A percentile compares a stretch with the other conserved stretches of the same genome.
These are phyloP conservation scores for Blastomyces emzantsi DNA, from an alignment of 2,329 filamentous ascomycete genomes.

Conservation along the genomic window DNA sequence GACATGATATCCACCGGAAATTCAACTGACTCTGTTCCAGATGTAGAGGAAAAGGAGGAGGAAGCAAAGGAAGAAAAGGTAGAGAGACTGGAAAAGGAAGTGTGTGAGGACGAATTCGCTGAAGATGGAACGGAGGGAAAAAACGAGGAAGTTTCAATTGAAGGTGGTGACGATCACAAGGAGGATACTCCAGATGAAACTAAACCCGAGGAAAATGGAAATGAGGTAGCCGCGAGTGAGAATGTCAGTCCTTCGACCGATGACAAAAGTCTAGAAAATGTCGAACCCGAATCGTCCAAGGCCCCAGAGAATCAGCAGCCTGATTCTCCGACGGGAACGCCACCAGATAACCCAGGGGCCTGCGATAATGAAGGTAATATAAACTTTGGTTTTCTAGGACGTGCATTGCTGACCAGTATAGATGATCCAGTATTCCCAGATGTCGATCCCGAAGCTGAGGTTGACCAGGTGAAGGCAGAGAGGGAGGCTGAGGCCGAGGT, in stretches of 20 bases:
- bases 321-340: not conserved
- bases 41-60: not conserved
- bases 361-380: conserved; percentile 20
- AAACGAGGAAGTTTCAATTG: conserved; percentile 10
- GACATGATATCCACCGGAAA: not conserved
- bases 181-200: conserved; percentile 9
- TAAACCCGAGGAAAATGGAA: conserved; percentile 2
- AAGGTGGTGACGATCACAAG: conserved; percentile 12
- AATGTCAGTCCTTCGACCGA: not conserved
- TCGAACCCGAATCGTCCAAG: not conserved
- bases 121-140: conserved; percentile 9
- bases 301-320: not conserved
- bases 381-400: not conserved
- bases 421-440: not conserved
- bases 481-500: conserved; percentile 20
- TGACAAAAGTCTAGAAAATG: not conserved
- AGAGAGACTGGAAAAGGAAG: not conserved
- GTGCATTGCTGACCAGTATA: not conserved
- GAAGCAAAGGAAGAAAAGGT: not conserved
- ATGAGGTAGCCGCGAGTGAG: conserved; percentile 10
- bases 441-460: conserved; percentile 7
- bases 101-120: not conserved
- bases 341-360: not conserved
- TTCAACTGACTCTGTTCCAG: conserved; percentile 11
- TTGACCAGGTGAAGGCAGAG: conserved; percentile 16